Evolutionary conservation across 768 basidiomycete genomes (phyloP).

Genomic region (Lanmaoa pseudosensibilis): DNA sequence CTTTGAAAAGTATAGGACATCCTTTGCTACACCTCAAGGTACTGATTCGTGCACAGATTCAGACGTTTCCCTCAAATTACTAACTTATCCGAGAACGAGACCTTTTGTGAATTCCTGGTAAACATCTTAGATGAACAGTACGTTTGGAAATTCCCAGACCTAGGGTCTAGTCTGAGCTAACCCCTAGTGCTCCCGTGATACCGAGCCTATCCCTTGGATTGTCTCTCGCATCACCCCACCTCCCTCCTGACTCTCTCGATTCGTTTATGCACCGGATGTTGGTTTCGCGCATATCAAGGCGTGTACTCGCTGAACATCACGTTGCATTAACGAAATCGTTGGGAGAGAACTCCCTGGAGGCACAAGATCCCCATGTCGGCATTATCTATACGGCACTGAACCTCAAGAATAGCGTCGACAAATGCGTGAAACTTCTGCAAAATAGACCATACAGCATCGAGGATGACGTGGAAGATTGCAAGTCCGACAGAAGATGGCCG

Average conservation of each 20-base stretch:
- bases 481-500: constrained; percentile 47
- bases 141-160: constrained; percentile 23
- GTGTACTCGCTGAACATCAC: constrained; percentile 88
- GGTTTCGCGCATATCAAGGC: constrained; percentile 83
- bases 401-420: constrained; percentile 68
- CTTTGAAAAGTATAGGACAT: constrained; percentile 66
- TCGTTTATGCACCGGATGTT: constrained; percentile 91
- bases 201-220: constrained; percentile 81
- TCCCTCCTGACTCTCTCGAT: constrained; percentile 77
- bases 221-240: constrained; percentile 78
- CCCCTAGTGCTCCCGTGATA: constrained; percentile 66
- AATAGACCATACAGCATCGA: constrained; percentile 47
- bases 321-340: constrained; percentile 72
- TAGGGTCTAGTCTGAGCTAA: constrained; percentile 8
- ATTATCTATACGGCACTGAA: constrained; percentile 79
- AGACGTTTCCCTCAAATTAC: constrained; percentile 73
- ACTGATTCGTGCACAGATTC: constrained; percentile 46
- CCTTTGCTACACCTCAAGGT: not conserved
- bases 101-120: constrained; percentile 73
- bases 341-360: constrained; percentile 34
- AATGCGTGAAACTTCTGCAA: constrained; percentile 59
- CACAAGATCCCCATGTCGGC: constrained; percentile 67
- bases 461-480: constrained; percentile 33
- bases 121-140: constrained; percentile 75
- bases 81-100: constrained; percentile 69